Base-by-base conservation (phyloP, 1,139 yeast genomes). In the Candida dubliniensis region DNA sequence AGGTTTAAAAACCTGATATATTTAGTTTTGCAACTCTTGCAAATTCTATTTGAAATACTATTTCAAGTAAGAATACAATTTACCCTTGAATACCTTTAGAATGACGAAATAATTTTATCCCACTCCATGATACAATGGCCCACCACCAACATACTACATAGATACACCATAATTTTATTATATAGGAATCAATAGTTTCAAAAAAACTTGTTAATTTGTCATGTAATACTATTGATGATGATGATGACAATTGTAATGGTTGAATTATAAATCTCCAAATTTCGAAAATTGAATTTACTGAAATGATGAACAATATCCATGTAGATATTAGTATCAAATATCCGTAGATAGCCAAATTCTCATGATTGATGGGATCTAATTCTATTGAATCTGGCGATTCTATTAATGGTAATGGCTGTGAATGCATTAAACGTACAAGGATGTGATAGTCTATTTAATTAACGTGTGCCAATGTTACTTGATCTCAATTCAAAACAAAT, bases 51-150 rank as follows among this genome's bases (percentile, higher is more conserved):
- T 18, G 23, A 18, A 3, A 18, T 18, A 4, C 23, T 5, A 18
- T 18, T 18, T 18, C 5, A 18, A 3, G 5, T 18, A 18, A 18
- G 5, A 18, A 5, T 4, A 18, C 23, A 31, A 15, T 34, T 31
- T 18, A 25, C 24, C n/a, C 40, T 37, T 48, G 54, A n/a, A 63
- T 58, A 1, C 89, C 89, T 54, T 82, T 83, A 30, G 91, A 84
- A 57, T 86, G 93, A 38, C 89, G 66, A 61, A 86, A 86, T 46
- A 85, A 68, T 60, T 86, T 86, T 76, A 85, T 76, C 29, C 93
- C 90, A 49, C 82, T 71, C 95, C 95, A 86, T 6, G 90, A 81
- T 2, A 77, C 67, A 7, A 83, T 64, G 36, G 89, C 79, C 93
- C 95, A 86, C 61, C 87, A 77, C 93, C 95, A 86, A 1, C 77